A percentile compares a stretch with the other conserved stretches of the same genome.
phyloP scores from a whole-genome alignment of 495 filamentous ascomycete species.

The Penicillium fimorum region DNA sequence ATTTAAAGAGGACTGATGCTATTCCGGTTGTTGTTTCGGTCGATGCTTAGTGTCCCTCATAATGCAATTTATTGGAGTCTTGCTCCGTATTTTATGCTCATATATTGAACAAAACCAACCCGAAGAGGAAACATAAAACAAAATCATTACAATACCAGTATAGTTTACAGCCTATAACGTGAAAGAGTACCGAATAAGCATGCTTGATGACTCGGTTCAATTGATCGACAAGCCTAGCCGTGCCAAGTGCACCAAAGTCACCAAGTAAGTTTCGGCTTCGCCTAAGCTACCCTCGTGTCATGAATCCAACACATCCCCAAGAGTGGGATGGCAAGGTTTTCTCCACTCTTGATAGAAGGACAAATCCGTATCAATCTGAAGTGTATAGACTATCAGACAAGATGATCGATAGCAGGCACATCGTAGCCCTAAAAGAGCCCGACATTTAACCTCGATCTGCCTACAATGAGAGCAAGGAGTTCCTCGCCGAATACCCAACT shows the following conservation, averaged over 20 bases:
- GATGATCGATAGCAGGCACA: not conserved
- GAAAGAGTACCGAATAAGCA: not conserved
- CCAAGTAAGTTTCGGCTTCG: not conserved
- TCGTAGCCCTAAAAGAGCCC: constrained; percentile 1
- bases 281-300: not conserved
- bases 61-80: not conserved
- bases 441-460: not conserved
- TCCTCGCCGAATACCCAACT: not conserved
- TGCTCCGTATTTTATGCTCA: not conserved
- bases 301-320: not conserved
- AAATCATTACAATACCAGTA: not conserved
- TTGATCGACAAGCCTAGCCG: not conserved
- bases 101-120: not conserved
- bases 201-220: not conserved
- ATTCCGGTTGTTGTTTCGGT: constrained; percentile 15
- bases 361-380: not conserved
- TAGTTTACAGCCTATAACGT: not conserved
- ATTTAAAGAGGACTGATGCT: constrained; percentile 15
- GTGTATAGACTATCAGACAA: not conserved
- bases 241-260: not conserved
- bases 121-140: too few relatives aligned
- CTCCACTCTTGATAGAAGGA: not conserved
- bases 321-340: not conserved
- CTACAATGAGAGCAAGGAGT: not conserved
- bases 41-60: constrained; percentile 14